A percentile compares a stretch with the other conserved stretches of the same genome.
Evolutionary conservation across 2,329 filamentous ascomycete species (phyloP).

Genomic region (Fusarium sp.): DNA sequence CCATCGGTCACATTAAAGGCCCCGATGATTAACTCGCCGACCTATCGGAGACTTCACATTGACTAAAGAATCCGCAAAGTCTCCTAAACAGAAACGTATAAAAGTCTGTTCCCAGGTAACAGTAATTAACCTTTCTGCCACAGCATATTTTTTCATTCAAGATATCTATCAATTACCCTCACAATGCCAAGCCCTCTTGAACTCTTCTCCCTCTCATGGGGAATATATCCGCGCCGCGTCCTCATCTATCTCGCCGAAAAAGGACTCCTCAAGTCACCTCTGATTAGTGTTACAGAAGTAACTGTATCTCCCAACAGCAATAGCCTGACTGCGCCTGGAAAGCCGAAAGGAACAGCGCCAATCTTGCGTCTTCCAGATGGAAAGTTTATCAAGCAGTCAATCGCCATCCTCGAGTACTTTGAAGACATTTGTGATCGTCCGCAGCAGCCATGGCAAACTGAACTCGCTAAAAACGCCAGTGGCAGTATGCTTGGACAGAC

Average conservation of each 20-base stretch:
- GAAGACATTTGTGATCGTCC: slow-evolving; percentile 35
- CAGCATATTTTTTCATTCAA: accelerated
- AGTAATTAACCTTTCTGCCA: accelerated
- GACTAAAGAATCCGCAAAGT: background rate
- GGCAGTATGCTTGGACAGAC: slow-evolving; percentile 11
- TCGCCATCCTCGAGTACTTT: slow-evolving; percentile 33
- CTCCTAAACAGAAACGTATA: background rate
- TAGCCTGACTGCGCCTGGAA: slow-evolving; percentile 3
- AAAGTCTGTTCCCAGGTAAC: accelerated
- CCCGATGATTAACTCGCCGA: background rate
- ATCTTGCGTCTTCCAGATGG: slow-evolving; percentile 29
- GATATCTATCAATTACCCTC: background rate
- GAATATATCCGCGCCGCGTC: slow-evolving; percentile 27
- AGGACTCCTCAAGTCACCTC: slow-evolving; percentile 3
- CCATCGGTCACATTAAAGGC: background rate
- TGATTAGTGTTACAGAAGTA: slow-evolving; percentile 12
- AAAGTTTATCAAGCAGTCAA: slow-evolving; percentile 33
- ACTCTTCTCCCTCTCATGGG: slow-evolving; percentile 30
- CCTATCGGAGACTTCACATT: background rate
- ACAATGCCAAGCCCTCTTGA: slow-evolving; percentile 21
- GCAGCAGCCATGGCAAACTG: slow-evolving; percentile 6
- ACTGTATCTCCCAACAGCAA: background rate
- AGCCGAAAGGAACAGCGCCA: slow-evolving; percentile 23
- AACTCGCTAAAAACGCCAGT: background rate
- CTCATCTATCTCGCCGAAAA: slow-evolving; percentile 31